These are phyloP conservation scores for Drechslerella coelobrocha DNA, from an alignment of 2,329 filamentous ascomycete genomes.

Conservation along the genomic window DNA sequence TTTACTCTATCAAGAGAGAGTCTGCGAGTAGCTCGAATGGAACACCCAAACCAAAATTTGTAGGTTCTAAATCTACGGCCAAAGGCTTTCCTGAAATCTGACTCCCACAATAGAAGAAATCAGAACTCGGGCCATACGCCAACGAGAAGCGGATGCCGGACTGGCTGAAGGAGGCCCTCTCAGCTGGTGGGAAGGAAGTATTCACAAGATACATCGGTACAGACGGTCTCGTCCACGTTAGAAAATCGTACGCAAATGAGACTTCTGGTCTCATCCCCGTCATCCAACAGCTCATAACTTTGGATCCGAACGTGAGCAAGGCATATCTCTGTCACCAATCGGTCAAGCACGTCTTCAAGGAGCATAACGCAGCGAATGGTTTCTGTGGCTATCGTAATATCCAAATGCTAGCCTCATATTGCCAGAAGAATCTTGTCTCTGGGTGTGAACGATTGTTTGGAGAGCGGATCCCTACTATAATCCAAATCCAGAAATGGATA, in stretches of 20 bases:
- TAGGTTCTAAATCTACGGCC: constrained; percentile 4
- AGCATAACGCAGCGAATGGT: constrained; percentile 80
- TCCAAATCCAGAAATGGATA: constrained; percentile 83
- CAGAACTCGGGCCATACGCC: constrained; percentile 73
- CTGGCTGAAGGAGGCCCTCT: constrained; percentile 70
- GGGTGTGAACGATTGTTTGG: constrained; percentile 63
- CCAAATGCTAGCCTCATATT: constrained; percentile 84
- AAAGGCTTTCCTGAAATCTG: background rate
- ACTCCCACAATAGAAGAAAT: constrained; percentile 59
- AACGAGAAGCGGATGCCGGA: constrained; percentile 77
- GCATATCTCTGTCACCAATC: constrained; percentile 81
- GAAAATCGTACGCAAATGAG: constrained; percentile 61
- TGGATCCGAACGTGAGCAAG: constrained; percentile 69
- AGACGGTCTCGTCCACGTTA: constrained; percentile 54
- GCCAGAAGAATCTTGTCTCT: constrained; percentile 66
- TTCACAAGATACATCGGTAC: constrained; percentile 52
- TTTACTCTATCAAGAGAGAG: background rate
- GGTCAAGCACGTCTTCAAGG: constrained; percentile 80
- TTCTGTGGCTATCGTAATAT: constrained; percentile 97
- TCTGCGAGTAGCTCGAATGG: background rate
- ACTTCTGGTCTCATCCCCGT: constrained; percentile 67
- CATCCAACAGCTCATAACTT: constrained; percentile 69
- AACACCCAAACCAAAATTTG: constrained; percentile 23
- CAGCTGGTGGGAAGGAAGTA: constrained; percentile 65
- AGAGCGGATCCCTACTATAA: constrained; percentile 72